Evolutionary conservation across 768 basidiomycete species (phyloP), one percentile per base, ranked within the genome.

Genomic region (Ramaria sp.): DNA sequence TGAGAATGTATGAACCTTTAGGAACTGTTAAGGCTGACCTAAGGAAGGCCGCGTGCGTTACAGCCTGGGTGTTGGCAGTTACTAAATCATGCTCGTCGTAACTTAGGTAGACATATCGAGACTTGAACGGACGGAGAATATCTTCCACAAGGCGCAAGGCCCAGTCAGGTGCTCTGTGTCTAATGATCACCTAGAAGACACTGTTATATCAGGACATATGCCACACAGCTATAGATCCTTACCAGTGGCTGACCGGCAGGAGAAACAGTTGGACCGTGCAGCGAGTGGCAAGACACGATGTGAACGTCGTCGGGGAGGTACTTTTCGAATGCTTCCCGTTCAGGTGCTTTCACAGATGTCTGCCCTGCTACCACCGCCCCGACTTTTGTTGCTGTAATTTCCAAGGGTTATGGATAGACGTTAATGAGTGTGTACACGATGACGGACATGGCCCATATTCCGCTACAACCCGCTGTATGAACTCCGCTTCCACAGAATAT

Each of bases 1-100:
- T 46, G 24, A 48, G n/a, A 58, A 27, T 12, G 43, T n/a, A 56
- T 12, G 13, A n/a, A 9, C 7, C 33, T 15, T 43, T 24, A 33
- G 45, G 50, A 56, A 43, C 3, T 15, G 31, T 20, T 9, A 38
- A 37, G 20, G 60, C 69, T 15, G 68, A 93, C 94, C 86, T 91
- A 19, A 99, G 75, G 74, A 98, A 98, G 0, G 96, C 96, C 12
- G 95, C 95, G 64, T 99, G 96, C 0, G 92, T 97, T 13, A 96
- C 95, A 0, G 95, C 96, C 70, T 99, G 96, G 0, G 96, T 98
- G 63, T 98, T 98, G 12, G 96, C 96, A 0, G 96, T 99, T 49
- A 98, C 89, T 42, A 82, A 76, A 65, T 99, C 96, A 65, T 99
- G 96, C 54, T 97, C 92, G 60, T 94, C 89, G 70, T 96, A 98